phyloP scores from a whole-genome alignment of 257 asterid species.

The Solanum megistacrolobum region DNA sequence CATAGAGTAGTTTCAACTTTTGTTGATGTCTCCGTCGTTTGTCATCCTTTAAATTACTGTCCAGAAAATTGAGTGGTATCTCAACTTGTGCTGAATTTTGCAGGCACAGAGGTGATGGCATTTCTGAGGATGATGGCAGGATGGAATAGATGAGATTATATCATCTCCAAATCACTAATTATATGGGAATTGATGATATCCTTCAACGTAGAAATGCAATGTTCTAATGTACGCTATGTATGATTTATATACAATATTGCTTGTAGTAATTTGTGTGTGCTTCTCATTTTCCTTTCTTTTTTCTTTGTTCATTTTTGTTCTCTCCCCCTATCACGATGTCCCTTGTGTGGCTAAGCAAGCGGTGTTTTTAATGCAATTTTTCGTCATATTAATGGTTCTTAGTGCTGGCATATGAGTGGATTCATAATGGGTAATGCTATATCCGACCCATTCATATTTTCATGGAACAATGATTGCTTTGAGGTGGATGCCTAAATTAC shows the following conservation, averaged over 20 bases:
- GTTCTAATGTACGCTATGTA: slow-evolving; percentile 11
- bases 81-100: background rate
- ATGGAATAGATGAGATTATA: slow-evolving; percentile 23
- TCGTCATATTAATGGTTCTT: background rate
- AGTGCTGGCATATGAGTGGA: background rate
- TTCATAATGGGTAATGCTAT: background rate
- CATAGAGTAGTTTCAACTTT: background rate
- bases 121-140: slow-evolving; percentile 50
- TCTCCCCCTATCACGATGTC: background rate
- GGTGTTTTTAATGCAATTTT: background rate
- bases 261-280: background rate
- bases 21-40: background rate
- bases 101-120: slow-evolving; percentile 76
- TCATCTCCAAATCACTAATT: slow-evolving; percentile 1
- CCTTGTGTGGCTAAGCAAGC: background rate
- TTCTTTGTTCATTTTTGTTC: background rate
- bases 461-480: background rate
- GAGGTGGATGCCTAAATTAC: background rate
- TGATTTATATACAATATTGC: slow-evolving; percentile 9
- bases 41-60: background rate
- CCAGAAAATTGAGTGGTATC: background rate
- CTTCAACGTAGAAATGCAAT: slow-evolving; percentile 1
- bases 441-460: background rate
- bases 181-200: slow-evolving; percentile 1
- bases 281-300: background rate